phyloP scores from a whole-genome alignment of 2,329 filamentous ascomycete genomes.

The Neofusicoccum umdonicola region DNA sequence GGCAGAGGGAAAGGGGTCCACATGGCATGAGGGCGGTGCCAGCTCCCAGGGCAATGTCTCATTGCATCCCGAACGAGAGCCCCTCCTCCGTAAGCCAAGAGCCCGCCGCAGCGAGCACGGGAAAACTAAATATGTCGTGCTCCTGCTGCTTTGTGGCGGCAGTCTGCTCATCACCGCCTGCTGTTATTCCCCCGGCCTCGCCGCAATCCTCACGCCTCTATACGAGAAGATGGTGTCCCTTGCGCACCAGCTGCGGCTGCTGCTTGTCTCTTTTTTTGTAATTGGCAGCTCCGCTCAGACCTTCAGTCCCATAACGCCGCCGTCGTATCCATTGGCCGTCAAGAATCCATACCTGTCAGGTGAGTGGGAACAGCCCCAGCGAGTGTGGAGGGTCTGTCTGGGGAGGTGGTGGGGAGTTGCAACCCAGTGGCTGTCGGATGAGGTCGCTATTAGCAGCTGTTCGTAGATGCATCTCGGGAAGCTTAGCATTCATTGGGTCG shows the following conservation, averaged over 20 bases:
- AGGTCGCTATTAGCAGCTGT: constrained; percentile 1
- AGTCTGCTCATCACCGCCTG: constrained; percentile 10
- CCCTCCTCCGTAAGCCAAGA: constrained; percentile 15
- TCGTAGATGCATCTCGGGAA: constrained; percentile 10
- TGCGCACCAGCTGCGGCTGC: background rate
- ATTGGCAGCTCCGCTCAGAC: constrained; percentile 6
- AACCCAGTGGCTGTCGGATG: background rate
- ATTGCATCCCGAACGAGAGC: constrained; percentile 2
- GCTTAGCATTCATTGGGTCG: constrained; percentile 3
- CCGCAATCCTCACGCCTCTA: background rate
- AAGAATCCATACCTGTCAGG: constrained; percentile 44
- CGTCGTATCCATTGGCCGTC: constrained; percentile 46
- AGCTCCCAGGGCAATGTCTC: constrained; percentile 12
- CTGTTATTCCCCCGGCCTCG: constrained; percentile 5
- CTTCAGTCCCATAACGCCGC: constrained; percentile 33
- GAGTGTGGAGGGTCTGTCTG: background rate
- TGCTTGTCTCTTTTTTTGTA: constrained; percentile 5
- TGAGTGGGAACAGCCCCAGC: constrained; percentile 13
- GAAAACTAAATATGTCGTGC: constrained; percentile 16
- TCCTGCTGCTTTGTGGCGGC: constrained; percentile 12
- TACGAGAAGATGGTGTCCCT: constrained; percentile 15
- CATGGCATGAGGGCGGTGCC: constrained; percentile 10
- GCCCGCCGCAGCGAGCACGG: background rate
- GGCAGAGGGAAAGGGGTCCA: constrained; percentile 10
- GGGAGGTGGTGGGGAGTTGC: background rate